Conservation (phyloP, 2,329 filamentous ascomycete species). For the Botrytis galanthina region DNA sequence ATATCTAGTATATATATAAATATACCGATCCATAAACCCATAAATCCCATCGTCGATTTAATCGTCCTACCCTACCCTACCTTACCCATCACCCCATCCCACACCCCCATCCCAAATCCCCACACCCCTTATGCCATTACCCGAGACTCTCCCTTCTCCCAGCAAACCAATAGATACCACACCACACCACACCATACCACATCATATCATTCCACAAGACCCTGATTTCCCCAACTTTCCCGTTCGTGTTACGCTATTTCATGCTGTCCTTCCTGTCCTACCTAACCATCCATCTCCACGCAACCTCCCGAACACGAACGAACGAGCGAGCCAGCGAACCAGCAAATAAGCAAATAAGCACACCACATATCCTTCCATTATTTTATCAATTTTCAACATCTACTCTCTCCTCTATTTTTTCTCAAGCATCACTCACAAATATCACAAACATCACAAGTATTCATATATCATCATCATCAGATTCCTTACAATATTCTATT, state of each 20-base stretch:
- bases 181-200: neutral
- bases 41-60: neutral
- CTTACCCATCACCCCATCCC: too few species aligned
- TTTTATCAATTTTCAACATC: too few species aligned
- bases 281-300: neutral
- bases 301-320: neutral
- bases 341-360: too few species aligned
- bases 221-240: neutral
- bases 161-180: neutral
- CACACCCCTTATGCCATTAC: neutral
- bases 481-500: too few species aligned
- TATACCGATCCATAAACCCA: too few species aligned
- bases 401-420: too few species aligned
- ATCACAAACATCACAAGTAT: too few species aligned
- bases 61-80: neutral
- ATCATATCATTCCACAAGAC: neutral
- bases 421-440: too few species aligned
- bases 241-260: neutral
- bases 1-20: neutral
- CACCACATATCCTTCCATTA: too few species aligned
- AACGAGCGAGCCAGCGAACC: neutral
- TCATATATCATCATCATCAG: too few species aligned
- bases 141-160: neutral
- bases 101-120: neutral
- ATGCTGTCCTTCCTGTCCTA: neutral